These are phyloP conservation scores for Boletus bicolor DNA, from an alignment of 768 basidiomycete species.

Conservation along the genomic window DNA sequence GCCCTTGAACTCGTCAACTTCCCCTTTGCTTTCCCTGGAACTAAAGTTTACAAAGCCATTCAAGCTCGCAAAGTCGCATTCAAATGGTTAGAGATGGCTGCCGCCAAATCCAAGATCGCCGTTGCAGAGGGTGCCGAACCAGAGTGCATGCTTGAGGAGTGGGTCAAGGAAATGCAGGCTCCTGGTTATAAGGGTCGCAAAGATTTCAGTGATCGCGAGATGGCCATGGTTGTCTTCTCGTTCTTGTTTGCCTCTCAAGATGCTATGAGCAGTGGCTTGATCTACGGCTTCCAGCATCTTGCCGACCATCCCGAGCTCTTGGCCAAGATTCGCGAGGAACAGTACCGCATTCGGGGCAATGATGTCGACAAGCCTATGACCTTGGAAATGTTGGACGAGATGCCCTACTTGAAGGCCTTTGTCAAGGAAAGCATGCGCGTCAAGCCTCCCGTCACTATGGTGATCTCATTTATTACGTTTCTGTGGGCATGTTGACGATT, in stretches of 20 bases:
- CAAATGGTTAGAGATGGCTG: constrained; percentile 76
- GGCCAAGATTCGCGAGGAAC: constrained; percentile 88
- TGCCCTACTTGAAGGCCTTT: constrained; percentile 89
- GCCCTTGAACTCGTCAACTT: constrained; percentile 99
- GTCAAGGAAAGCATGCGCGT: constrained; percentile 92
- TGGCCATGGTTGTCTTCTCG: constrained; percentile 94
- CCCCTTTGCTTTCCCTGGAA: constrained; percentile 91
- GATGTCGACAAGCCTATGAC: constrained; percentile 76
- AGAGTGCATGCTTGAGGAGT: constrained; percentile 89
- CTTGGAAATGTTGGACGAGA: constrained; percentile 85
- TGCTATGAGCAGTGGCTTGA: constrained; percentile 96
- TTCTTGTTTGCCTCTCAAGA: constrained; percentile 98
- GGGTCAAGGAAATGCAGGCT: constrained; percentile 73
- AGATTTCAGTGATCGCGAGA: constrained; percentile 91
- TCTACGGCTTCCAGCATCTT: constrained; percentile 95
- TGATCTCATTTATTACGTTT: constrained; percentile 27
- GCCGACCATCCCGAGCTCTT: constrained; percentile 89
- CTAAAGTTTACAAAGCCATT: constrained; percentile 92
- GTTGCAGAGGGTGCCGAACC: constrained; percentile 81
- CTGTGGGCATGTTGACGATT: constrained; percentile 9
- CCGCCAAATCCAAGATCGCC: constrained; percentile 70
- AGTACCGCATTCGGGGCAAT: constrained; percentile 75
- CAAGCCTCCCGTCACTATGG: constrained; percentile 96
- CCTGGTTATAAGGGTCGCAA: constrained; percentile 68
- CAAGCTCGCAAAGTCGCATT: constrained; percentile 86